These are phyloP conservation scores for Rhodotorula diobovata DNA, from an alignment of 768 basidiomycete species.

Conservation along the genomic window DNA sequence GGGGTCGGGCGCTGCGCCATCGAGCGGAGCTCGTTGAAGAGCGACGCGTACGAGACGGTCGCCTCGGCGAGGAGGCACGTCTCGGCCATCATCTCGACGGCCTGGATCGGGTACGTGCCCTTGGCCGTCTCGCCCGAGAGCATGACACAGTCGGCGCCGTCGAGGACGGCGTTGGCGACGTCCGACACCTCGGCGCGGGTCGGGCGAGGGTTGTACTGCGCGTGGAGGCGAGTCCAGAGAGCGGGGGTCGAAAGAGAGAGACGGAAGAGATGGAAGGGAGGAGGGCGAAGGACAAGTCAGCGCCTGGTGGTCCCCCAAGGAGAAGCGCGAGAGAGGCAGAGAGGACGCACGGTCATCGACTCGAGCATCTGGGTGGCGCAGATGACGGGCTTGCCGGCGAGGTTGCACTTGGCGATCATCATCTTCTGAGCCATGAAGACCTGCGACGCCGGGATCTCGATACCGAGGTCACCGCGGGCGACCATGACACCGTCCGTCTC, in stretches of 20 bases:
- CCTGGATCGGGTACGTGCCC: conserved; percentile 90
- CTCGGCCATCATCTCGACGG: conserved; percentile 99
- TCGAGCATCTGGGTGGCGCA: conserved; percentile 99
- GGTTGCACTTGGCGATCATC: conserved; percentile 99
- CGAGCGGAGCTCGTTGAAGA: conserved; percentile 71
- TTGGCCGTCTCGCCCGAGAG: conserved; percentile 98
- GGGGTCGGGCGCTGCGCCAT: conserved; percentile 81
- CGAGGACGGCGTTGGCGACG: conserved; percentile 97
- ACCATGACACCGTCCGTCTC: conserved; percentile 99
- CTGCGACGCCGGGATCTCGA: conserved; percentile 98
- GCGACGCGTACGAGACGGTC: conserved; percentile 87
- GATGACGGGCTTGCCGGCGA: conserved; percentile 94
- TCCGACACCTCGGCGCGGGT: conserved; percentile 99
- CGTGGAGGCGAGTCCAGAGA: neutral
- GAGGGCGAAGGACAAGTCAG: too few species aligned
- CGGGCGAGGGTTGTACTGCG: conserved; percentile 82
- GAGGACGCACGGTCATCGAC: conserved; percentile 44
- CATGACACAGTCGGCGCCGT: conserved; percentile 99
- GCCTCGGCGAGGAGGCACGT: conserved; percentile 94
- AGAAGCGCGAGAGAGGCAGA: neutral
- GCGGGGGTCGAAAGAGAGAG: too few species aligned
- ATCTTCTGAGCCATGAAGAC: conserved; percentile 99
- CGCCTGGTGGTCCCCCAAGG: too few species aligned
- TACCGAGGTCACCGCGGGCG: conserved; percentile 97
- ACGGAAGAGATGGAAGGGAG: too few species aligned